Evolutionary conservation across 2,329 filamentous ascomycete species (phyloP).

Genomic region (Aspergillus persii): DNA sequence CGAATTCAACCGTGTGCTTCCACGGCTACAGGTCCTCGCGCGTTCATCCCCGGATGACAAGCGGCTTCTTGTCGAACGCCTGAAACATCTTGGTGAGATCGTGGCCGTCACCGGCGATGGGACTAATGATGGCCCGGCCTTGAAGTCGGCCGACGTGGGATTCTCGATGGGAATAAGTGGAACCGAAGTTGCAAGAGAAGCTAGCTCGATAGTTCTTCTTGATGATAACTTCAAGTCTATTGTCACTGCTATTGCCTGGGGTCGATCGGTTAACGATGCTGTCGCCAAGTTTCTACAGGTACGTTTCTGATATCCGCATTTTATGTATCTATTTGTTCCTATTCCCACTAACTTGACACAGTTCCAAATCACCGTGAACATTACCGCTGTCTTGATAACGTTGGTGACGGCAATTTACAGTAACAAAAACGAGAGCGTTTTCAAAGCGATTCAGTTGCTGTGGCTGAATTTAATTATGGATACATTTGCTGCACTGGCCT

Average conservation of each 20-base stretch:
- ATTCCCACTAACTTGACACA: constrained; percentile 24
- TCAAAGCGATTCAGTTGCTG: constrained; percentile 63
- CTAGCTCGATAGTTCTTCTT: constrained; percentile 54
- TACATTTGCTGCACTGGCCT: constrained; percentile 61
- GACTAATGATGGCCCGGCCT: constrained; percentile 58
- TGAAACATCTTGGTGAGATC: constrained; percentile 54
- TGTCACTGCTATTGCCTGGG: constrained; percentile 60
- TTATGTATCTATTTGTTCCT: background rate
- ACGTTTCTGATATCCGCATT: background rate
- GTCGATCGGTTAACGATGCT: constrained; percentile 57
- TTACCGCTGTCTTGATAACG: constrained; percentile 62
- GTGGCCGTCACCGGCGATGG: constrained; percentile 60
- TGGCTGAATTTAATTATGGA: constrained; percentile 69
- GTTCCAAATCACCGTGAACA: constrained; percentile 61
- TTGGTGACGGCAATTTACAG: constrained; percentile 60
- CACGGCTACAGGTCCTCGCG: constrained; percentile 56
- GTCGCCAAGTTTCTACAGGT: constrained; percentile 59
- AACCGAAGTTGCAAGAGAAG: constrained; percentile 61
- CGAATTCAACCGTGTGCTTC: constrained; percentile 52
- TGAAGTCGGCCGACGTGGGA: constrained; percentile 59
- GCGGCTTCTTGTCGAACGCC: constrained; percentile 53
- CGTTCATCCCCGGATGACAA: constrained; percentile 61
- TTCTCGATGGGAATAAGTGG: constrained; percentile 62
- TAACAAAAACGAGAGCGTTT: constrained; percentile 54
- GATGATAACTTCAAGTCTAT: constrained; percentile 59